Evolutionary conservation across 768 basidiomycete species (phyloP).

Genomic region (Mrakia frigida): DNA sequence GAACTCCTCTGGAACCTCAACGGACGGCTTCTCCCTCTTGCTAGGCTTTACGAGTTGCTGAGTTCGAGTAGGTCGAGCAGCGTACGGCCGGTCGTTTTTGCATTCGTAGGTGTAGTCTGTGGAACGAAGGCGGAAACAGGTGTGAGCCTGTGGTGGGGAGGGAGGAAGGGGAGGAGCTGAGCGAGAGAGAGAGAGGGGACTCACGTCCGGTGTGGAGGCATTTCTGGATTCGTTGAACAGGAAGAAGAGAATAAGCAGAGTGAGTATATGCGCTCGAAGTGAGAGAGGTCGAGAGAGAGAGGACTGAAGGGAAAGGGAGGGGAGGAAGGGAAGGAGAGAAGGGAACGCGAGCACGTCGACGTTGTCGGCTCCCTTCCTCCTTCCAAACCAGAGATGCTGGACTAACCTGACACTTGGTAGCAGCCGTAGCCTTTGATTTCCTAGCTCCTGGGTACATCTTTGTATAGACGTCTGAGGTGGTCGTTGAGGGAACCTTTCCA

Average conservation of each 20-base stretch:
- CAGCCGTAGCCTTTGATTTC: neutral
- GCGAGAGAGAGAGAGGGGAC: neutral
- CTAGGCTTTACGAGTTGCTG: slow-evolving; percentile 76
- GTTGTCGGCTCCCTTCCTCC: too few relatives aligned
- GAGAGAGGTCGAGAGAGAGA: neutral
- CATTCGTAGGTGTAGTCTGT: slow-evolving; percentile 89
- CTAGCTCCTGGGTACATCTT: slow-evolving; percentile 21
- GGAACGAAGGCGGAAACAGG: slow-evolving; percentile 36
- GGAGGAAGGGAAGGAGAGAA: neutral
- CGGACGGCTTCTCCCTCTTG: slow-evolving; percentile 66
- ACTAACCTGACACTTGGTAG: slow-evolving; percentile 20
- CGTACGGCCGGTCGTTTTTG: slow-evolving; percentile 71
- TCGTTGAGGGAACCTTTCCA: neutral
- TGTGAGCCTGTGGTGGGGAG: slow-evolving; percentile 28
- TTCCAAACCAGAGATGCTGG: neutral
- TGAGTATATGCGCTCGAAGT: neutral
- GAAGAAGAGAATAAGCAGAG: neutral
- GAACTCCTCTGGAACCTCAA: slow-evolving; percentile 87
- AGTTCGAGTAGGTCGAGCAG: slow-evolving; percentile 82
- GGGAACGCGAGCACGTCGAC: neutral
- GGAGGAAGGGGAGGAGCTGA: neutral
- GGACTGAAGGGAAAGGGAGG: neutral
- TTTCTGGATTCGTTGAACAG: neutral
- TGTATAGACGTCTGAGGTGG: neutral
- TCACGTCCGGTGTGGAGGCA: slow-evolving; percentile 19